These are phyloP conservation scores for Hordeum marinum DNA, from an alignment of 176 grass and related monocot genomes.

Conservation along the genomic window DNA sequence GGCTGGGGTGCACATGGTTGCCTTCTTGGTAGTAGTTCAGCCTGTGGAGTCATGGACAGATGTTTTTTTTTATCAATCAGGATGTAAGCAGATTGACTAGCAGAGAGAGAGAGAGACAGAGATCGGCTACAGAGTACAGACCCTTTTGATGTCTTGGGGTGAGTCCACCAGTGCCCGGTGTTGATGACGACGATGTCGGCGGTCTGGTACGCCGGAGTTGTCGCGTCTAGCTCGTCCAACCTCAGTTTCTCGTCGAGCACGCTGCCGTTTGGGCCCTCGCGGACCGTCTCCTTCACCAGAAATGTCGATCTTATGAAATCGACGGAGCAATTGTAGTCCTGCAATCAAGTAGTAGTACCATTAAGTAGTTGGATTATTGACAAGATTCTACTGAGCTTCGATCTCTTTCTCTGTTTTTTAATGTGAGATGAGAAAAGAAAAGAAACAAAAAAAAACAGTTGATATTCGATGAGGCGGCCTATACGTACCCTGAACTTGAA, in stretches of 20 bases:
- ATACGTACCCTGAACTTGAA: conserved; percentile 89
- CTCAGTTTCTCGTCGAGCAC: conserved; percentile 50
- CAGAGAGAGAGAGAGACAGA: too few species aligned
- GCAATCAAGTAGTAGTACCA: neutral
- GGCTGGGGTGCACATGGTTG: conserved; percentile 50
- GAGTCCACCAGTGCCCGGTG: conserved; percentile 96
- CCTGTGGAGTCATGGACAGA: conserved; percentile 25
- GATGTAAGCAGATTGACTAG: neutral
- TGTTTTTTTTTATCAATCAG: neutral
- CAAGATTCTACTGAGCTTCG: neutral
- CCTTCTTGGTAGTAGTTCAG: conserved; percentile 91
- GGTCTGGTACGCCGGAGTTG: conserved; percentile 54
- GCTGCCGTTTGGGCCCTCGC: conserved; percentile 6
- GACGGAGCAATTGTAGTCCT: conserved; percentile 81
- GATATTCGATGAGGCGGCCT: neutral
- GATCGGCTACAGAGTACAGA: neutral
- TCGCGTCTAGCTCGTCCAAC: conserved; percentile 64
- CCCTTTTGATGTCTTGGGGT: conserved; percentile 79
- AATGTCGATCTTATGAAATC: conserved; percentile 87
- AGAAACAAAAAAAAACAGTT: neutral
- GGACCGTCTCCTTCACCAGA: conserved; percentile 60
- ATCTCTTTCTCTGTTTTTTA: neutral
- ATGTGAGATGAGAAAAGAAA: neutral
- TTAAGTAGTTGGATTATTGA: neutral
- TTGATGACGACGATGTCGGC: conserved; percentile 88